Evolutionary conservation across 2,329 filamentous ascomycete genomes (phyloP), one percentile per base, ranked within the genome.

Genomic region (Calonectria hongkongensis): DNA sequence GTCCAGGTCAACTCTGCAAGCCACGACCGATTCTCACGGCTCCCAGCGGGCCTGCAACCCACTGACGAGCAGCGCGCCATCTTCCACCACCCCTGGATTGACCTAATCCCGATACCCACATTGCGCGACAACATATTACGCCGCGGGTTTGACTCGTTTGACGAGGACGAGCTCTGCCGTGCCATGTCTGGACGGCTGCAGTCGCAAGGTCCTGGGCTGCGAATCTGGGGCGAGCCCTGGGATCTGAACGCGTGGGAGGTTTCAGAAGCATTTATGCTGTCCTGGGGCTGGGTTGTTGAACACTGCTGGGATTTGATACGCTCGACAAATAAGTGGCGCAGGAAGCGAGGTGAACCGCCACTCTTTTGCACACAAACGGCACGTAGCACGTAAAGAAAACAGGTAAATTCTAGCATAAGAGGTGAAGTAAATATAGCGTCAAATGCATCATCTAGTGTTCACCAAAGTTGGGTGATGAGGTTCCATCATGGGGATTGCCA

Each of bases 111-210:
- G 12, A 10, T 62, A 16, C 56, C 56, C 21, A 41, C 36, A 10
- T 18, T 62, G 56, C 56, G 56, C 25, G 21, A 28, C 21, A 62
- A 62, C 25, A 41, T 62, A 41, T 62, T 62, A 39, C 33, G 56
- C 21, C 56, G 56, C 12, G 56, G 56, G n/a, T 43, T 62, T 18
- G 36, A 62, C 41, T 62, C n/a, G 12, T 62, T 62, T 41, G 56
- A 62, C 3, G 36, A 62, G 56, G 36, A 28, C 12, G n/a, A 62
- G 56, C 36, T 62, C 36, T 62, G 36, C 36, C 56, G 41, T 28
- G 56, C 33, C 56, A 39, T 62, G 33, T 41, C n/a, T 27, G 56
- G 56, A 62, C 21, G 56, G 33, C 10, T 62, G 21, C 56, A 39
- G 41, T 4, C 33, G 36, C 56, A 62, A 39, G 56, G 41, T 41